These are phyloP conservation scores for Cunninghamia lanceolata DNA, from an alignment of 75 land plant genomes.

Conservation along the genomic window DNA sequence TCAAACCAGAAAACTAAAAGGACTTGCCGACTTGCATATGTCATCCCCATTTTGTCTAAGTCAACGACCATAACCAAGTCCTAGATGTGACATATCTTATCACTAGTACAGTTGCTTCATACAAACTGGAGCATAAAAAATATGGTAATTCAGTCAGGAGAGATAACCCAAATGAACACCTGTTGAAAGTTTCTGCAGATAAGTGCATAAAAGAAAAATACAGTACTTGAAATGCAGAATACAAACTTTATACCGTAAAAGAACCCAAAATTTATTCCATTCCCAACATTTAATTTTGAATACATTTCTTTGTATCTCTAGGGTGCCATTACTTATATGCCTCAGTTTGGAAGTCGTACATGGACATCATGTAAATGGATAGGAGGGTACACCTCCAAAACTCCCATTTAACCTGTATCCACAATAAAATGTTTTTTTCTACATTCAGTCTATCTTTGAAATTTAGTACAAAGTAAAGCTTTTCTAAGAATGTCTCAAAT, in stretches of 20 bases:
- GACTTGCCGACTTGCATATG: no score
- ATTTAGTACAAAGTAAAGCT: neutral
- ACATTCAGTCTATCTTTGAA: neutral
- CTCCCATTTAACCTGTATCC: neutral
- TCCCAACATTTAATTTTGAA: neutral
- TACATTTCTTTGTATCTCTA: neutral
- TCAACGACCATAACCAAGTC: neutral
- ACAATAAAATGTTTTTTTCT: neutral
- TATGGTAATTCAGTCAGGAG: no score
- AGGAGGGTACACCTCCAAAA: neutral
- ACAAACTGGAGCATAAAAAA: neutral
- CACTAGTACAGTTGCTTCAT: neutral
- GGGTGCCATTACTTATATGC: neutral
- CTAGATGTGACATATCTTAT: neutral
- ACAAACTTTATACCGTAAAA: no score
- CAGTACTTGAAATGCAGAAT: no score
- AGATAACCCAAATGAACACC: no score
- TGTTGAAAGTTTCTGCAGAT: no score
- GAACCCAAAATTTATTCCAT: neutral
- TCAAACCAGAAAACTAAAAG: no score
- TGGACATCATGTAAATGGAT: neutral
- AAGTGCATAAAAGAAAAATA: no score
- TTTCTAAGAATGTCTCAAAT: neutral
- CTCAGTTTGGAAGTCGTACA: neutral
- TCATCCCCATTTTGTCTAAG: neutral